These are phyloP conservation scores for Mortierella sp. DNA, from an alignment of 371 early-diverging fungal species.

Conservation along the genomic window DNA sequence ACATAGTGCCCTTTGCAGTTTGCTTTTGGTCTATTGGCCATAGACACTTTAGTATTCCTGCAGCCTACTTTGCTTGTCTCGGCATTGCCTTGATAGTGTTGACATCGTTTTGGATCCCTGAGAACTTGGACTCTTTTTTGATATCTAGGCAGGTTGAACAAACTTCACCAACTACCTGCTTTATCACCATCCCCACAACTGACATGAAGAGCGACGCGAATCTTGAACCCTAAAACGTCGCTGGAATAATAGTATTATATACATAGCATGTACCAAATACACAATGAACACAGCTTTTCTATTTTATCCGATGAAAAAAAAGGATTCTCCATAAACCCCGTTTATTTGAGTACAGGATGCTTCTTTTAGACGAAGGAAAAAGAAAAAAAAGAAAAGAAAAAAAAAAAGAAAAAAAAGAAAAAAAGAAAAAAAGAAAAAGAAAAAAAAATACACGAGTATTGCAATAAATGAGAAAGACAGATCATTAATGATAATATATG, in stretches of 20 bases:
- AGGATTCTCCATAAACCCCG: not conserved
- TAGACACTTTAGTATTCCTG: constrained; percentile 2
- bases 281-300: no score
- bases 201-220: not conserved
- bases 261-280: no score
- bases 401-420: no score
- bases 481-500: constrained; percentile 16
- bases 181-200: no score
- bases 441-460: constrained; percentile 2
- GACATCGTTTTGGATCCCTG: constrained; percentile 13
- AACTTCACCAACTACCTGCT: no score
- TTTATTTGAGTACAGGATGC: not conserved
- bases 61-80: constrained; percentile 13
- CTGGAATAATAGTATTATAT: no score
- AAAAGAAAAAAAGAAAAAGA: not conserved
- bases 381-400: not conserved
- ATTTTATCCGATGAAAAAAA: no score
- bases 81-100: constrained; percentile 6
- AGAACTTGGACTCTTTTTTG: not conserved
- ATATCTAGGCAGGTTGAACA: not conserved
- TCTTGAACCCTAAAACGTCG: not conserved
- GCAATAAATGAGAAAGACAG: constrained; percentile 1
- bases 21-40: constrained; percentile 4
- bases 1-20: not conserved
- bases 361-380: not conserved